Conservation (phyloP, 768 basidiomycete genomes). For the Lactarius psammicola region DNA sequence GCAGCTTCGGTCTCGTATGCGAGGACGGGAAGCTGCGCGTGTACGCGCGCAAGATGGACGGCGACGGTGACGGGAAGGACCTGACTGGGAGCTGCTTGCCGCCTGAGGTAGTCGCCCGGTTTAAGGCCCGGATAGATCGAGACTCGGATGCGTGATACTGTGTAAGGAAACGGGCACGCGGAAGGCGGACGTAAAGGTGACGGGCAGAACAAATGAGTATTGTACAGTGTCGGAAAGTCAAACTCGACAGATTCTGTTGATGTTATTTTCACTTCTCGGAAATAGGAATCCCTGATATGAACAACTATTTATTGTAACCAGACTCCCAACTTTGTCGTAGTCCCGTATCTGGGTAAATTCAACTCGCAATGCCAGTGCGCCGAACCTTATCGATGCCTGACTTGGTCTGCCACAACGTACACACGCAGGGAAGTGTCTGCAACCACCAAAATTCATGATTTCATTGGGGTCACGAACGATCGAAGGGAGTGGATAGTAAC, state of each 20-base stretch:
- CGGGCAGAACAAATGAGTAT: neutral
- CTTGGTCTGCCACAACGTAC: neutral
- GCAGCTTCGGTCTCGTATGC: slow-evolving; percentile 18
- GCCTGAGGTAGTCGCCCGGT: slow-evolving; percentile 10
- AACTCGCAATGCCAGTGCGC: no score
- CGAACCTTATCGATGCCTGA: no score
- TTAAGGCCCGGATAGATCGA: neutral
- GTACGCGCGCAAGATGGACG: slow-evolving; percentile 1
- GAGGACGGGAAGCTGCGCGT: slow-evolving; percentile 6
- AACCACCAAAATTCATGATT: neutral
- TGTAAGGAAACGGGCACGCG: neutral
- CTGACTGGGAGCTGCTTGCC: slow-evolving; percentile 12
- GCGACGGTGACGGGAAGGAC: neutral
- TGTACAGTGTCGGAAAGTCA: neutral
- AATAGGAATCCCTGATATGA: no score
- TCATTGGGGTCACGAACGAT: neutral
- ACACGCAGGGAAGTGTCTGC: neutral
- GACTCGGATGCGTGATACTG: neutral
- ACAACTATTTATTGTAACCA: no score
- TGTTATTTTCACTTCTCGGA: no score
- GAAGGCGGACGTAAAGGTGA: neutral
- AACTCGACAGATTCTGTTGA: neutral
- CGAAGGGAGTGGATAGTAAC: neutral
- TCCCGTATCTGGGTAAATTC: no score
- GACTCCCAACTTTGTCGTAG: no score